A percentile compares a stretch with the other conserved stretches of the same genome.
Evolutionary conservation across 352 stramenopile species (phyloP).

Genomic region (Phytophthora pistaciae): DNA sequence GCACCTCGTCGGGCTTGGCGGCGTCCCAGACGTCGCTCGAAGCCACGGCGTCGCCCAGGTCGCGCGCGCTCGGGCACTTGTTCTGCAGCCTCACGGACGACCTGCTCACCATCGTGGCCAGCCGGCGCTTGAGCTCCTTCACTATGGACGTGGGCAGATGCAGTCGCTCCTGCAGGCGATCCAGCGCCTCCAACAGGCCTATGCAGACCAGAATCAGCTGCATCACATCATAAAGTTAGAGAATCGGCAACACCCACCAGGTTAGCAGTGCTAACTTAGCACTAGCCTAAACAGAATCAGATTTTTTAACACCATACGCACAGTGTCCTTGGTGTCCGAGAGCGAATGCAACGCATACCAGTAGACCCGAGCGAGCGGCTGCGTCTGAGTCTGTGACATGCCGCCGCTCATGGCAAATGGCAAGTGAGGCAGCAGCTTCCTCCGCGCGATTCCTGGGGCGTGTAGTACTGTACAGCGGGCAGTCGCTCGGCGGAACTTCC

Average conservation of each 20-base stretch:
- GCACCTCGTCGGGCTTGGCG: constrained; percentile 68
- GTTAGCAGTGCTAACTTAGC: constrained; percentile 4
- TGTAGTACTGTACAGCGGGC: background rate
- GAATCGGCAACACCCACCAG: constrained; percentile 1
- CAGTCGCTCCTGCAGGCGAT: constrained; percentile 77
- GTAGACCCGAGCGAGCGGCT: constrained; percentile 50
- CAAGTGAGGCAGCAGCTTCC: background rate
- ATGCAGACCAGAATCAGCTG: constrained; percentile 86
- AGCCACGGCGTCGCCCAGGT: constrained; percentile 60
- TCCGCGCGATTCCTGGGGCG: background rate
- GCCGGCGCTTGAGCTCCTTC: constrained; percentile 76
- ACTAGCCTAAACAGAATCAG: constrained; percentile 4
- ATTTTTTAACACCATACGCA: constrained; percentile 24
- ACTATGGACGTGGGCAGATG: constrained; percentile 74
- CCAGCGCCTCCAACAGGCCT: constrained; percentile 75
- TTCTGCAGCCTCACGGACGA: constrained; percentile 49
- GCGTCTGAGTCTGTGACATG: constrained; percentile 36
- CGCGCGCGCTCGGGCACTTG: constrained; percentile 29
- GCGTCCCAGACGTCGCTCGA: constrained; percentile 65
- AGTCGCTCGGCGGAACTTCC: background rate
- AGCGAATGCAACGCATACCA: constrained; percentile 72
- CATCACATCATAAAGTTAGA: background rate
- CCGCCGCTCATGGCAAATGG: constrained; percentile 16
- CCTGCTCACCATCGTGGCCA: constrained; percentile 71
- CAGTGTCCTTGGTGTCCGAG: constrained; percentile 79